Conservation (phyloP, 345 rosid species). For the Lepidium aucheri region DNA sequence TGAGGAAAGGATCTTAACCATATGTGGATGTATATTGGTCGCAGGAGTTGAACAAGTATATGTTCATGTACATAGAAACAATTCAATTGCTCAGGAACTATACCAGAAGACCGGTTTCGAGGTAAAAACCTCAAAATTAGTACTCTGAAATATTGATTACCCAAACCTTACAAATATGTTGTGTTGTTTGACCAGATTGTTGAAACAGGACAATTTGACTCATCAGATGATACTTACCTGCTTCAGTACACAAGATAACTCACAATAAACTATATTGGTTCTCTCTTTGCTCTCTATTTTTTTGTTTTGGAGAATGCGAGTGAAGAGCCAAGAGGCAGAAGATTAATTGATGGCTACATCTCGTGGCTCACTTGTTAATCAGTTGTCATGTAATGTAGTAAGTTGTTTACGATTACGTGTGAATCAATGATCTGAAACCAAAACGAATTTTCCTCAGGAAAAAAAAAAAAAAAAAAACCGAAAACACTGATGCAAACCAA, state of each 20-base stretch:
- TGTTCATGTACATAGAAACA: constrained; percentile 68
- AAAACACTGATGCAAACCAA: too few species aligned
- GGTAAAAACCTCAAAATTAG: constrained; percentile 35
- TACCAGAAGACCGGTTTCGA: constrained; percentile 62
- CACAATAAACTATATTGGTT: not conserved
- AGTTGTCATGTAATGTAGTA: not conserved
- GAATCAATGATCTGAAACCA: too few species aligned
- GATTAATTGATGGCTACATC: not conserved
- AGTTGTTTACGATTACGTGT: too few species aligned
- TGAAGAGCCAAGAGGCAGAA: not conserved
- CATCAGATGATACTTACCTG: constrained; percentile 51
- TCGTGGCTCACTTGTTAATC: not conserved
- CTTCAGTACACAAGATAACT: constrained; percentile 36
- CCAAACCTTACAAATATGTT: not conserved
- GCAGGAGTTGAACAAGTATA: constrained; percentile 59
- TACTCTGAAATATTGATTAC: not conserved
- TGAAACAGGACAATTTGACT: constrained; percentile 39
- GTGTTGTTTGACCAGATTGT: constrained; percentile 42
- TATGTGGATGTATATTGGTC: not conserved
- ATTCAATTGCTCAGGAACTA: constrained; percentile 52
- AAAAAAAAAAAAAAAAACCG: too few species aligned
- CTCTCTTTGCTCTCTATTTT: constrained; percentile 9
- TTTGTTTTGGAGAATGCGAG: constrained; percentile 7
- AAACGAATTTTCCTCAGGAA: too few species aligned
- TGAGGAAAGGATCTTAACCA: not conserved